phyloP scores from a whole-genome alignment of 75 land plant genomes.

The Isoetes taiwanensis region DNA sequence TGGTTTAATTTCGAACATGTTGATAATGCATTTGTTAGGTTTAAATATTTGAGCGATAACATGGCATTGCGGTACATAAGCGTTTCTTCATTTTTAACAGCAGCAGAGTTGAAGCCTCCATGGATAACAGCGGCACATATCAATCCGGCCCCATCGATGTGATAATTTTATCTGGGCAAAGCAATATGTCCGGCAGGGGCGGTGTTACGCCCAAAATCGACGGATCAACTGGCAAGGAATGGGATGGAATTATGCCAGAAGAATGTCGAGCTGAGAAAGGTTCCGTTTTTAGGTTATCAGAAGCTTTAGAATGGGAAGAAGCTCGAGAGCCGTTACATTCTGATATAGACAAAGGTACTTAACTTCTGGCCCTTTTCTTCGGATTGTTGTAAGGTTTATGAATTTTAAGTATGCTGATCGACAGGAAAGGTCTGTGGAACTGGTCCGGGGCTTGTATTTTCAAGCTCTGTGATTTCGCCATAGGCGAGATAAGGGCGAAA shows the following conservation, averaged over 20 bases:
- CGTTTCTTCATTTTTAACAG: no score
- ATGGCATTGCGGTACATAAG: no score
- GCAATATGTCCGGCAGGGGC: constrained; percentile 99
- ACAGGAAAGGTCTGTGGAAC: constrained; percentile 47
- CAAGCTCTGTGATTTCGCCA: constrained; percentile 23
- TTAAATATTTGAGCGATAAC: no score
- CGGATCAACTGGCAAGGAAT: constrained; percentile 12
- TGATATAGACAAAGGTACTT: constrained; percentile 50
- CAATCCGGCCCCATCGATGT: constrained; percentile 30
- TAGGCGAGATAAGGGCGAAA: constrained; percentile 6
- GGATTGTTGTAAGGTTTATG: background rate
- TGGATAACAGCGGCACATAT: no score
- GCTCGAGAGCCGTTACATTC: constrained; percentile 71
- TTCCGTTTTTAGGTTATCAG: constrained; percentile 42
- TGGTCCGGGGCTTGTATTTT: constrained; percentile 69
- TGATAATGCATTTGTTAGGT: no score
- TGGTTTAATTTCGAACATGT: no score
- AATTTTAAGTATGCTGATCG: background rate
- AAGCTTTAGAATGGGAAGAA: constrained; percentile 41
- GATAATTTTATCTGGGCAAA: constrained; percentile 79
- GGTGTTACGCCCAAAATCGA: constrained; percentile 26
- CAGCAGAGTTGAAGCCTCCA: no score
- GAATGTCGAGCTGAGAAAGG: constrained; percentile 34
- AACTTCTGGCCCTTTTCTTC: background rate
- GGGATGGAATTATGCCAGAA: constrained; percentile 57